Conservation (phyloP, 306 rosid species). For the Rosa chinensis region DNA sequence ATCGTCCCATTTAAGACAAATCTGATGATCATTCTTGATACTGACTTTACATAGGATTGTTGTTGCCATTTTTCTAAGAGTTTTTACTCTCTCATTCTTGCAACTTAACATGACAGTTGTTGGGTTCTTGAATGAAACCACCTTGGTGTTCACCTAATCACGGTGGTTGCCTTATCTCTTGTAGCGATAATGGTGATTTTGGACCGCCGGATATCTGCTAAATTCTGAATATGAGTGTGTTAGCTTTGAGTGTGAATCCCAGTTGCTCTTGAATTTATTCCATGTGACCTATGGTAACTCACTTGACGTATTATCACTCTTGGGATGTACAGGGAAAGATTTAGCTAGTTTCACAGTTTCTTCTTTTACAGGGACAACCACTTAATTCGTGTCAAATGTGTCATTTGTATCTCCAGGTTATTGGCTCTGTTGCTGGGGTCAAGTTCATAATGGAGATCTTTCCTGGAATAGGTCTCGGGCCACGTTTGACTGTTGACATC, state of each 20-base stretch:
- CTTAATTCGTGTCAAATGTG: background rate
- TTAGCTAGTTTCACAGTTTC: background rate
- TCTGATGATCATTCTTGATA: background rate
- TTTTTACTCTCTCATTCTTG: background rate
- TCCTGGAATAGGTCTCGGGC: constrained; percentile 76
- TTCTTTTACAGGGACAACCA: background rate
- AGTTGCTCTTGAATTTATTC: background rate
- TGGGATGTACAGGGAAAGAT: background rate
- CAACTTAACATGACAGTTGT: background rate
- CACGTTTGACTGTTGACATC: constrained; percentile 66
- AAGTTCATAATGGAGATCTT: constrained; percentile 50
- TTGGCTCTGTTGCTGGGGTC: constrained; percentile 79
- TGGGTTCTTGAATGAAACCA: background rate
- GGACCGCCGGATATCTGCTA: background rate
- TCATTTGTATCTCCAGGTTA: constrained; percentile 46
- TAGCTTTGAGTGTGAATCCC: background rate
- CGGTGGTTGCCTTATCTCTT: background rate
- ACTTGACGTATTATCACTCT: background rate
- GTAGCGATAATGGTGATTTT: background rate
- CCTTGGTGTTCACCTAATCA: background rate
- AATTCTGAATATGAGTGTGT: background rate
- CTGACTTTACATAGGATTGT: background rate
- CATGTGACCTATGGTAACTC: background rate
- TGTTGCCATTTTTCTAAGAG: background rate
- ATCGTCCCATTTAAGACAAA: background rate